Percentiles rank a stretch among this genome's conserved stretches.
Conservation (phyloP, 768 basidiomycete species). For the Tricholoma sp. region DNA sequence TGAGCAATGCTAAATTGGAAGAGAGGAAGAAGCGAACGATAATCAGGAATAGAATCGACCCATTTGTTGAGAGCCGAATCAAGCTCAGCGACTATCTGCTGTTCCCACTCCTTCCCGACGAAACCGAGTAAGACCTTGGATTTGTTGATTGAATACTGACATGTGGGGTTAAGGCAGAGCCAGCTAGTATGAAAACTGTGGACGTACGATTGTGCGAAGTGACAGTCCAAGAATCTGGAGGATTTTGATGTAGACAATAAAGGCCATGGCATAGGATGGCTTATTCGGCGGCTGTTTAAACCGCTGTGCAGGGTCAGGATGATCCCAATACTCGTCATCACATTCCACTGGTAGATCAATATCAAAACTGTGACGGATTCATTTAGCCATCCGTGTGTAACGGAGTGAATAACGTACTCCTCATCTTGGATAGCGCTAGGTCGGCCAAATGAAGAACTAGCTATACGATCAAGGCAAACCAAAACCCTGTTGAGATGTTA, state of each 20-base stretch:
- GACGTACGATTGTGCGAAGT: conserved; percentile 57
- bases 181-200: not conserved
- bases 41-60: conserved; percentile 61
- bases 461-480: conserved; percentile 45
- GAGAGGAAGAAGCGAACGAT: conserved; percentile 32
- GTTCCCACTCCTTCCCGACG: conserved; percentile 60
- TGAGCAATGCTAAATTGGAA: not conserved
- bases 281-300: conserved; percentile 69
- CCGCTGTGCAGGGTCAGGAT: conserved; percentile 47
- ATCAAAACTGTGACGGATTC: conserved; percentile 53
- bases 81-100: conserved; percentile 62
- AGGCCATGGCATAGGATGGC: conserved; percentile 52
- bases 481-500: conserved; percentile 38
- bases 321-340: conserved; percentile 74
- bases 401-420: conserved; percentile 44
- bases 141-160: conserved; percentile 80
- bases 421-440: conserved; percentile 79
- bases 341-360: conserved; percentile 62
- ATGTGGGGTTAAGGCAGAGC: not conserved
- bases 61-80: conserved; percentile 71
- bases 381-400: conserved; percentile 1
- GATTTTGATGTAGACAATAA: conserved; percentile 53
- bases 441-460: conserved; percentile 57
- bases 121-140: conserved; percentile 61
- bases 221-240: conserved; percentile 61